Evolutionary conservation across 1,139 yeast genomes (phyloP).

Genomic region (Sugiyamaella castrensis): DNA sequence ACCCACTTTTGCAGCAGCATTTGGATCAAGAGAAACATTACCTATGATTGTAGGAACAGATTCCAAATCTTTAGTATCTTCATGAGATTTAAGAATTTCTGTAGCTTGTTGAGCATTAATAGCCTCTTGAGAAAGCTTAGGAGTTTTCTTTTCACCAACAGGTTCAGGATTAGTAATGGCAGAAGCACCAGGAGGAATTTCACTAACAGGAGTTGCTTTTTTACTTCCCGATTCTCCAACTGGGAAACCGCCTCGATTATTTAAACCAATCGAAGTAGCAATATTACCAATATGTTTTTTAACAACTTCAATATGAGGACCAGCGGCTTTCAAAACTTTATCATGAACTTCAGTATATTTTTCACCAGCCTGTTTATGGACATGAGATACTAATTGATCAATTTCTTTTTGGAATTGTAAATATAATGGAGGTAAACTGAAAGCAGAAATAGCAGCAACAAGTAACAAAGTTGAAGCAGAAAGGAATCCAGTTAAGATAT

Average conservation of each 20-base stretch:
- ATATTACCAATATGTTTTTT: constrained; percentile 51
- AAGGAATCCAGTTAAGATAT: constrained; percentile 72
- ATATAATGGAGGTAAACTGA: constrained; percentile 76
- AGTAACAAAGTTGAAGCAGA: constrained; percentile 68
- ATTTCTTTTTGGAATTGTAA: constrained; percentile 72
- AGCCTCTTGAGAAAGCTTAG: constrained; percentile 19
- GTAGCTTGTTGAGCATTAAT: constrained; percentile 8
- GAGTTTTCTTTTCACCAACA: constrained; percentile 16
- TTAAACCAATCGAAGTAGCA: constrained; percentile 43
- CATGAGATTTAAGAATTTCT: constrained; percentile 21
- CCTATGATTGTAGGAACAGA: constrained; percentile 36
- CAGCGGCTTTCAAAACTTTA: constrained; percentile 46
- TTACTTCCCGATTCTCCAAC: constrained; percentile 10
- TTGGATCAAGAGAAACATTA: constrained; percentile 31
- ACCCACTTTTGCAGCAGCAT: constrained; percentile 10
- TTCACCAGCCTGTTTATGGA: constrained; percentile 53
- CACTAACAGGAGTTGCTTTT: constrained; percentile 15
- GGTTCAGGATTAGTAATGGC: constrained; percentile 3
- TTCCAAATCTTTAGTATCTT: constrained; percentile 25
- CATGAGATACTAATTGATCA: constrained; percentile 65
- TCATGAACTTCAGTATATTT: constrained; percentile 54
- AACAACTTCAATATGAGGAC: constrained; percentile 42
- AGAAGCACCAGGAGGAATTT: constrained; percentile 13
- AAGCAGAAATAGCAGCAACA: constrained; percentile 56
- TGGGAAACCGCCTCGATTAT: constrained; percentile 28